These are phyloP conservation scores for Lagerstroemia speciosa DNA, from an alignment of 345 rosid genomes.

Conservation along the genomic window DNA sequence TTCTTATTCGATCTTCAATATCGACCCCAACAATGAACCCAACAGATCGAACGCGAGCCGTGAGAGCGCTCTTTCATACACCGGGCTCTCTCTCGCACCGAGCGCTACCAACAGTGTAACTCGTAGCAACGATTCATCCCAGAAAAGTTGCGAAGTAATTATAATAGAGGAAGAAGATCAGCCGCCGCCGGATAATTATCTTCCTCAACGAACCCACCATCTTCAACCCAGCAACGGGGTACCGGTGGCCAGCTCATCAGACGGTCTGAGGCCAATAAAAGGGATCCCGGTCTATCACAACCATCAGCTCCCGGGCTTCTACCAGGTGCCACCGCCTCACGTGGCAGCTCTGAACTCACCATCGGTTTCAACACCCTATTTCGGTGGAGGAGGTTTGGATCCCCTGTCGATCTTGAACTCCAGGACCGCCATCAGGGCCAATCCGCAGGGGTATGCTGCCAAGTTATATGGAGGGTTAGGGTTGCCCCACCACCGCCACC, in stretches of 20 bases:
- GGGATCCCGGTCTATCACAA: constrained; percentile 76
- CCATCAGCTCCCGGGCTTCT: constrained; percentile 47
- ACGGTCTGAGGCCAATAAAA: constrained; percentile 53
- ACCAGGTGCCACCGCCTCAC: constrained; percentile 25
- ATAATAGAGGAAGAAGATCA: too few relatives aligned
- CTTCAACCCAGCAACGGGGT: too few relatives aligned
- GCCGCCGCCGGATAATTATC: too few relatives aligned
- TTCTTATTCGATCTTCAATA: not conserved
- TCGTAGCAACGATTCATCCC: too few relatives aligned
- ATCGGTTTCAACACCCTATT: constrained; percentile 25
- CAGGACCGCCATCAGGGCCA: not conserved
- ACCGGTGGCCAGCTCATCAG: constrained; percentile 8
- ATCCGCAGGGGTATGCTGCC: not conserved
- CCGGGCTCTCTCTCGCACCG: constrained; percentile 39
- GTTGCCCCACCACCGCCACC: constrained; percentile 19
- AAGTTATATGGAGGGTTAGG: constrained; percentile 4
- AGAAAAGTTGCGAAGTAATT: too few relatives aligned
- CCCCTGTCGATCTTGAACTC: constrained; percentile 38
- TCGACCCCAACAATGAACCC: not conserved
- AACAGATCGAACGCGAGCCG: constrained; percentile 13
- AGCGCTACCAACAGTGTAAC: not conserved
- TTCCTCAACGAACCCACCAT: too few relatives aligned
- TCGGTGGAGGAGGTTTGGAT: constrained; percentile 35
- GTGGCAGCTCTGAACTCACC: constrained; percentile 13
- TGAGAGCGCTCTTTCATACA: constrained; percentile 17